Conservation (phyloP, 148 eudicot species). For the Chenopodium quinoa region DNA sequence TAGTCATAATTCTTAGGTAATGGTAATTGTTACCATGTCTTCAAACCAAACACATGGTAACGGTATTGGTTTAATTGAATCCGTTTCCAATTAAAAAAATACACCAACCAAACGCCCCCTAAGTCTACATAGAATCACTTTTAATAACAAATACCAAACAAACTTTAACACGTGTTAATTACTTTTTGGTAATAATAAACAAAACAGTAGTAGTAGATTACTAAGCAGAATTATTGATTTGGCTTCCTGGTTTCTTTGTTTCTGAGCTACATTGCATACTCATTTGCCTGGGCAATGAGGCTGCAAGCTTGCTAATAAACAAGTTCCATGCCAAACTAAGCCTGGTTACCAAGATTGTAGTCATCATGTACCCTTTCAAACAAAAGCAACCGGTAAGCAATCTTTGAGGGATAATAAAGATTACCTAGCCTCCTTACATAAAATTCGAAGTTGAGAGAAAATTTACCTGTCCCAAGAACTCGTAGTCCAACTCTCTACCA, state of each 20-base stretch:
- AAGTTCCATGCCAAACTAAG: not conserved
- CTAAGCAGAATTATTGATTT: not conserved
- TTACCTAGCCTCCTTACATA: not conserved
- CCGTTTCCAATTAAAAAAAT: too few species aligned
- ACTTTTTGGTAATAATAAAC: too few species aligned
- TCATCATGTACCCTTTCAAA: not conserved
- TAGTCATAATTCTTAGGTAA: too few species aligned
- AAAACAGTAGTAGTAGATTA: too few species aligned
- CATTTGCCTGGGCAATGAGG: not conserved
- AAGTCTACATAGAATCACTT: too few species aligned
- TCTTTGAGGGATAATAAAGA: not conserved
- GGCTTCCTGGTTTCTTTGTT: not conserved
- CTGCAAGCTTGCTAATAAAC: not conserved
- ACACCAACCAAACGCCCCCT: too few species aligned
- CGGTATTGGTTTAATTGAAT: too few species aligned
- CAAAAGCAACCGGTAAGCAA: not conserved
- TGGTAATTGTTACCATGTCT: too few species aligned
- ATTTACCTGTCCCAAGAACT: slow-evolving; percentile 86
- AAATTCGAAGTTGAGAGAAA: not conserved
- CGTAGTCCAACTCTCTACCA: slow-evolving; percentile 95
- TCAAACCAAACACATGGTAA: too few species aligned
- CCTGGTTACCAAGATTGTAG: not conserved
- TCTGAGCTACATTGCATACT: not conserved
- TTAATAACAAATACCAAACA: too few species aligned
- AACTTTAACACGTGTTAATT: too few species aligned